Conservation (phyloP, 106 monocot genomes). For the Dendrobium nobile region DNA sequence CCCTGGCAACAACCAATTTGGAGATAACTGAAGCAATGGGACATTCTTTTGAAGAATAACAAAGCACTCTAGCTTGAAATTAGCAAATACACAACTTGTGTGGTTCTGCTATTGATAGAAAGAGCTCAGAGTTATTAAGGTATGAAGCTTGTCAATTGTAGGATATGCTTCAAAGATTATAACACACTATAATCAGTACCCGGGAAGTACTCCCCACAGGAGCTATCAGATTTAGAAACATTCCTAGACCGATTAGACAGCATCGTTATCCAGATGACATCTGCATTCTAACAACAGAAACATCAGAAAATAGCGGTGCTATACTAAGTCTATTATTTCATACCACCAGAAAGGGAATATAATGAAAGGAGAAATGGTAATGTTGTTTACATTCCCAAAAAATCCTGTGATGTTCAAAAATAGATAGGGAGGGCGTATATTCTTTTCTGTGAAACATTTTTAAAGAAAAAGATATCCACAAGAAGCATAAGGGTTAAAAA, state of each 20-base stretch:
- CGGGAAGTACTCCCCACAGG: conserved; percentile 72
- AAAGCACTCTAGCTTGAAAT: conserved; percentile 78
- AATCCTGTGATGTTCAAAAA: neutral
- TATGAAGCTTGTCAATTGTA: neutral
- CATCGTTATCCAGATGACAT: conserved; percentile 65
- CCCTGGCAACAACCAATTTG: conserved; percentile 73
- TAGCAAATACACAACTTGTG: conserved; percentile 26
- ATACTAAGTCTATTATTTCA: neutral
- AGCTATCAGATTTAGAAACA: conserved; percentile 18
- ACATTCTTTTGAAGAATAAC: conserved; percentile 74
- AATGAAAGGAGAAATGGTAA: neutral
- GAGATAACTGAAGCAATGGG: conserved; percentile 53
- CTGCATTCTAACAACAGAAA: conserved; percentile 65
- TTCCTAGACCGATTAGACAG: conserved; percentile 58
- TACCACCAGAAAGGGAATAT: neutral
- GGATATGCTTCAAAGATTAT: neutral
- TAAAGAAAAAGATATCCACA: neutral
- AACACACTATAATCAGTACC: conserved; percentile 30
- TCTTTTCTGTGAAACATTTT: neutral
- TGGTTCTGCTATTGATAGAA: conserved; percentile 55
- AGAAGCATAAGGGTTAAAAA: neutral
- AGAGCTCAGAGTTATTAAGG: neutral
- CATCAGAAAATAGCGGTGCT: conserved; percentile 9
- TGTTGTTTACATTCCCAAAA: neutral
- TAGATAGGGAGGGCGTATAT: neutral